Conservation (phyloP, 768 basidiomycete genomes). For the Psilocybe cyanescens region DNA sequence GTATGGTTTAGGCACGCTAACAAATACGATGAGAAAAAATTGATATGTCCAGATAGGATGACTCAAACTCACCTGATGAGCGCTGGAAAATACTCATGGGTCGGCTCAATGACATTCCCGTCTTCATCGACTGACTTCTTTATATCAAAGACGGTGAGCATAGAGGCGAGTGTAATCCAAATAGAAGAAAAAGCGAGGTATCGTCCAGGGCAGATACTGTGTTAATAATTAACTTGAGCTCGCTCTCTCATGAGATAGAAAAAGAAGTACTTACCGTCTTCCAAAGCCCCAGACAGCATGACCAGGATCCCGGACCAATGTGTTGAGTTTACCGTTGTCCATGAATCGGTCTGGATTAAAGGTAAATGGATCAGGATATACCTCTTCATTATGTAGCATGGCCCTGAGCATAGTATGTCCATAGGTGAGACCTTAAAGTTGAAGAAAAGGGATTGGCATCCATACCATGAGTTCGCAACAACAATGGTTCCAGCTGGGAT, state of each 20-base stretch:
- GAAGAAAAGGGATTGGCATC: not conserved
- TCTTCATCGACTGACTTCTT: constrained; percentile 2
- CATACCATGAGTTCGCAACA: constrained; percentile 4
- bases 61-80: not conserved
- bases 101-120: constrained; percentile 6
- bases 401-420: not conserved
- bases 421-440: not conserved
- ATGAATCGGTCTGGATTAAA: constrained; percentile 12
- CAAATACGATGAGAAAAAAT: not conserved
- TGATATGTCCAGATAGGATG: not conserved
- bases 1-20: not conserved
- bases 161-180: constrained; percentile 2
- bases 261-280: not conserved
- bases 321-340: not conserved
- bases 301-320: not conserved
- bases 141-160: not conserved
- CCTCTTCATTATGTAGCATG: constrained; percentile 9
- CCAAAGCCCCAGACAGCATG: not conserved
- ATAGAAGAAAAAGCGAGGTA: constrained; percentile 7
- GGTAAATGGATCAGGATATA: constrained; percentile 6
- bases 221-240: not conserved
- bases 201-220: constrained; percentile 6
- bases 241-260: not conserved
- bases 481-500: constrained; percentile 6
- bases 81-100: constrained; percentile 1